Evolutionary conservation across 495 filamentous ascomycete genomes (phyloP).

Genomic region (Penicillium parvum): DNA sequence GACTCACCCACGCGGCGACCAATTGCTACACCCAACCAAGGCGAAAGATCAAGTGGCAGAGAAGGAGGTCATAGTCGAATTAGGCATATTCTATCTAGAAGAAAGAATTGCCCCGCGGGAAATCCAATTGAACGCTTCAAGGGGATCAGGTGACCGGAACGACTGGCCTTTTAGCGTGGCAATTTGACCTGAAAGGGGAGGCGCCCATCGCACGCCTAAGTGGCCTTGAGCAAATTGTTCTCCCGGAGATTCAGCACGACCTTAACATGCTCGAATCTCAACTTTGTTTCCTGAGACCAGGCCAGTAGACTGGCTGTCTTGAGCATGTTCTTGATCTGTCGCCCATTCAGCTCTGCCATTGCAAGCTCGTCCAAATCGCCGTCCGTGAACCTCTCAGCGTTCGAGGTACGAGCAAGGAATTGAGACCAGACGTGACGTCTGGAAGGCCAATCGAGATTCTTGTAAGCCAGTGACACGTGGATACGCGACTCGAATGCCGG

Average conservation of each 20-base stretch:
- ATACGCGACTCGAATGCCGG: constrained; percentile 49
- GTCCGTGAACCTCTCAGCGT: constrained; percentile 18
- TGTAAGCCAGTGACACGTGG: constrained; percentile 45
- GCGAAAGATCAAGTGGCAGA: too few species aligned
- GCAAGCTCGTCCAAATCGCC: constrained; percentile 28
- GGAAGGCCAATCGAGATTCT: constrained; percentile 30
- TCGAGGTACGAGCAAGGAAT: constrained; percentile 20
- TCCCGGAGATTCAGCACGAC: constrained; percentile 14
- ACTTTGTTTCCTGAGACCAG: constrained; percentile 12
- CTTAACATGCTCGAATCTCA: constrained; percentile 15
- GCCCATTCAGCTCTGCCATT: constrained; percentile 23
- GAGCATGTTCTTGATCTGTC: constrained; percentile 50
- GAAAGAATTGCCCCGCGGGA: too few species aligned
- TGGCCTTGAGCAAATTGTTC: not conserved
- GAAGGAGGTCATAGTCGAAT: too few species aligned
- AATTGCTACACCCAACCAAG: too few species aligned
- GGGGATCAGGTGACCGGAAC: not conserved
- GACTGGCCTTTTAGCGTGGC: too few species aligned
- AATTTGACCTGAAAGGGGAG: too few species aligned
- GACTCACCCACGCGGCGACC: too few species aligned
- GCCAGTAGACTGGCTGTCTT: constrained; percentile 38
- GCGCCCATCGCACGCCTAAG: not conserved
- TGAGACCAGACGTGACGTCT: constrained; percentile 28
- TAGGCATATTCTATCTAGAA: too few species aligned
- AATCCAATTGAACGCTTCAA: too few species aligned